phyloP scores from a whole-genome alignment of 495 filamentous ascomycete genomes.

The Poronia punctata region DNA sequence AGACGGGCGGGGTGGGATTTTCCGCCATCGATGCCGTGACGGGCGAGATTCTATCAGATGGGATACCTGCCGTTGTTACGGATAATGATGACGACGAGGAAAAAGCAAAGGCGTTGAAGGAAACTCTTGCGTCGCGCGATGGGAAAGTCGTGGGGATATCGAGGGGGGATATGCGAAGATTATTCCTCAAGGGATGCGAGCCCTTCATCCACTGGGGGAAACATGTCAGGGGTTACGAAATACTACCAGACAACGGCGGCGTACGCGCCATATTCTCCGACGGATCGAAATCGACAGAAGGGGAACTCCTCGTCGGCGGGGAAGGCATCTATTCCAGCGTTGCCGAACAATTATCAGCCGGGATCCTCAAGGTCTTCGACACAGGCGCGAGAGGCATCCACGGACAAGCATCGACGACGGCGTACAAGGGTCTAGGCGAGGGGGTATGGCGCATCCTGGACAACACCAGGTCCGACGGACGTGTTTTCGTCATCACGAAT shows the following conservation, averaged over 20 bases:
- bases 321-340: conserved; percentile 47
- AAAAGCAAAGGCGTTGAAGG: conserved; percentile 8
- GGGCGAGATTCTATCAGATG: conserved; percentile 23
- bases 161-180: conserved; percentile 42
- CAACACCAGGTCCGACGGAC: conserved; percentile 28
- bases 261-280: conserved; percentile 42
- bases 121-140: conserved; percentile 33
- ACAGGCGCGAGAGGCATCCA: conserved; percentile 50
- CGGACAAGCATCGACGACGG: conserved; percentile 46
- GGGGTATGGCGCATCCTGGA: conserved; percentile 43
- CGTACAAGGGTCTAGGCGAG: conserved; percentile 48
- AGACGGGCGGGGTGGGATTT: conserved; percentile 42
- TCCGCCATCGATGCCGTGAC: conserved; percentile 38
- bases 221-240: conserved; percentile 33
- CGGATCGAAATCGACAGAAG: conserved; percentile 43
- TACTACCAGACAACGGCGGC: conserved; percentile 43
- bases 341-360: conserved; percentile 43
- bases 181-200: conserved; percentile 43
- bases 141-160: conserved; percentile 46
- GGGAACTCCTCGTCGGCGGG: conserved; percentile 42
- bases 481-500: conserved; percentile 47
- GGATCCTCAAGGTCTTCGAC: conserved; percentile 45
- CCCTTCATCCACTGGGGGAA: conserved; percentile 38
- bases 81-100: not conserved
- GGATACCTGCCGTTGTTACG: not conserved